These are phyloP conservation scores for Suillus subluteus DNA, from an alignment of 768 basidiomycete genomes.

Conservation along the genomic window DNA sequence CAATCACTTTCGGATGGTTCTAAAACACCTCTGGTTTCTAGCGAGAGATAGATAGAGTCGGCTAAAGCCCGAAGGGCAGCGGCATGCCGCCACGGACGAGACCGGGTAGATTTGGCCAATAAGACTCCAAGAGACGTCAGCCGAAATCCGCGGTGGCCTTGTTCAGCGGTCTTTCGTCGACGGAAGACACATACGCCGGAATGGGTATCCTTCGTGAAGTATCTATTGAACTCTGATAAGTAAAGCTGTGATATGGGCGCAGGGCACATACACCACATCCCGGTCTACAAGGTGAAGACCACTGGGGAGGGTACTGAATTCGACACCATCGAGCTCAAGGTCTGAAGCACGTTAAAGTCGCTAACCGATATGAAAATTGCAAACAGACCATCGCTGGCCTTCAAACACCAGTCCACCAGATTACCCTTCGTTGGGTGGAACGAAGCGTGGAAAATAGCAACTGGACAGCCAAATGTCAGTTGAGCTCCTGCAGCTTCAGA, in stretches of 20 bases:
- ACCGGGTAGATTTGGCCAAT: slow-evolving; percentile 62
- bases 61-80: slow-evolving; percentile 64
- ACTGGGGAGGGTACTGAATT: slow-evolving; percentile 82
- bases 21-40: slow-evolving; percentile 50
- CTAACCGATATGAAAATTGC: background rate
- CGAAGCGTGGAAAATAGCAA: slow-evolving; percentile 82
- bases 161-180: slow-evolving; percentile 65
- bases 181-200: slow-evolving; percentile 78
- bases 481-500: background rate
- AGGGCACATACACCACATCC: slow-evolving; percentile 69
- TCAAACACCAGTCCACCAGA: slow-evolving; percentile 77
- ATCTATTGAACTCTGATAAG: slow-evolving; percentile 41
- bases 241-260: background rate
- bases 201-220: slow-evolving; percentile 71
- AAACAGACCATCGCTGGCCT: slow-evolving; percentile 63
- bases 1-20: slow-evolving; percentile 61
- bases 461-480: slow-evolving; percentile 37
- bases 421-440: slow-evolving; percentile 87
- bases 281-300: slow-evolving; percentile 80
- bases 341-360: slow-evolving; percentile 42
- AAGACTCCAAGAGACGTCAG: slow-evolving; percentile 80
- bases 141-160: slow-evolving; percentile 78
- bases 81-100: slow-evolving; percentile 80
- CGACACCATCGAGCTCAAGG: slow-evolving; percentile 67
- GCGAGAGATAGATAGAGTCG: slow-evolving; percentile 51